Percentiles rank a stretch among this genome's conserved stretches.
These are phyloP conservation scores for Medicago arabica DNA, from an alignment of 306 rosid genomes.

Conservation along the genomic window DNA sequence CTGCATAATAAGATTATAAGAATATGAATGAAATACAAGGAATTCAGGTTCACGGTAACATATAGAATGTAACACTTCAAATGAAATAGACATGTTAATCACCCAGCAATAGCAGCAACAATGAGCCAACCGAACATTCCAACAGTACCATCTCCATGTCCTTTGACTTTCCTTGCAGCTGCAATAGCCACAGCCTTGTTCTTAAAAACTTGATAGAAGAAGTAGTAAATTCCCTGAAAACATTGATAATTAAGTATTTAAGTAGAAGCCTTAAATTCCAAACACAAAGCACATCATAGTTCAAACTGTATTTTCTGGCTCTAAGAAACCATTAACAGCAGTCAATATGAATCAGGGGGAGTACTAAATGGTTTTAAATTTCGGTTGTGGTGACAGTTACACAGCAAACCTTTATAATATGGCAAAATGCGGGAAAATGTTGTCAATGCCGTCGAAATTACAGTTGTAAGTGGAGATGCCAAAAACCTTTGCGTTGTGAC, in stretches of 20 bases:
- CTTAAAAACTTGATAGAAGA: constrained; percentile 83
- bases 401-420: not conserved
- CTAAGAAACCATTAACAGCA: not conserved
- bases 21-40: constrained; percentile 17
- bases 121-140: constrained; percentile 85
- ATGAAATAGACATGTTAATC: constrained; percentile 11
- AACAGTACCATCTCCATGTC: constrained; percentile 82
- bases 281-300: constrained; percentile 9
- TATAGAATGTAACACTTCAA: constrained; percentile 20
- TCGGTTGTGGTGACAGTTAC: not conserved
- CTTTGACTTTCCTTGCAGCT: constrained; percentile 62
- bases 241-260: constrained; percentile 20
- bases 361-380: not conserved
- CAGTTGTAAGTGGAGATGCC: too few species aligned
- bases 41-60: not conserved
- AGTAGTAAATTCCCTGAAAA: constrained; percentile 82
- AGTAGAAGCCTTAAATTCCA: constrained; percentile 16
- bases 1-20: constrained; percentile 55
- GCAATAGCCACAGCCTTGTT: constrained; percentile 84
- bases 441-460: not conserved
- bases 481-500: too few species aligned
- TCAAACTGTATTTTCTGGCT: not conserved
- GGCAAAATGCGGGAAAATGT: not conserved
- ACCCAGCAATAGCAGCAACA: constrained; percentile 93
- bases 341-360: not conserved